phyloP scores from a whole-genome alignment of 2,329 filamentous ascomycete genomes.

The Cylindrodendrum hubeiense region DNA sequence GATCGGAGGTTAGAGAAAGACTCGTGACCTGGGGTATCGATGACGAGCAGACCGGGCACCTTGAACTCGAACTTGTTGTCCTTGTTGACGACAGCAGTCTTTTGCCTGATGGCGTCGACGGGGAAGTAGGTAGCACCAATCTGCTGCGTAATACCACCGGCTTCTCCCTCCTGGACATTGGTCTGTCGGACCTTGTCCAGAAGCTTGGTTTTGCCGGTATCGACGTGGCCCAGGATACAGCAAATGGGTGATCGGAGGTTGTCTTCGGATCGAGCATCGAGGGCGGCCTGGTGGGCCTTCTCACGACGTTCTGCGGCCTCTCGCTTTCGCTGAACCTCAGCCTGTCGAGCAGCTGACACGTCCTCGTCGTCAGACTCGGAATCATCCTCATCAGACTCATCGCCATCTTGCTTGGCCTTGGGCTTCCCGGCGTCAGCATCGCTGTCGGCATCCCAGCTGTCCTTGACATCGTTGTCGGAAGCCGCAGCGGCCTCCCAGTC shows the following conservation, averaged over 20 bases:
- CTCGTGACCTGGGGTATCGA: constrained; percentile 99
- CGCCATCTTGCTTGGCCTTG: constrained; percentile 58
- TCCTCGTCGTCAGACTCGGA: constrained; percentile 81
- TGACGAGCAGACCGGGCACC: constrained; percentile 94
- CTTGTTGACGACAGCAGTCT: constrained; percentile 92
- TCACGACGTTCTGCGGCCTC: constrained; percentile 90
- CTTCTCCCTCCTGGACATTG: constrained; percentile 98
- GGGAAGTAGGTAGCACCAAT: constrained; percentile 99
- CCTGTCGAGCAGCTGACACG: constrained; percentile 77
- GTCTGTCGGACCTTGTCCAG: constrained; percentile 98
- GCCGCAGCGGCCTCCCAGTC: constrained; percentile 92
- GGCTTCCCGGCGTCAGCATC: constrained; percentile 75
- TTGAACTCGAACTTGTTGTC: constrained; percentile 96
- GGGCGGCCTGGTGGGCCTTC: constrained; percentile 89
- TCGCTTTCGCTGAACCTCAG: constrained; percentile 83
- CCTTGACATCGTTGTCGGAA: constrained; percentile 85
- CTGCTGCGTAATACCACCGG: constrained; percentile 99
- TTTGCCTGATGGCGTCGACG: constrained; percentile 89
- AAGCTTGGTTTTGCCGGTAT: constrained; percentile 99
- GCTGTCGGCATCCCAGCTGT: constrained; percentile 92
- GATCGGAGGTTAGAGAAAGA: constrained; percentile 99
- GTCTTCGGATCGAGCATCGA: constrained; percentile 92
- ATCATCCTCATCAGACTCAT: constrained; percentile 68
- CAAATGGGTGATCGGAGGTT: constrained; percentile 97
- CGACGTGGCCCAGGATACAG: constrained; percentile 99